Evolutionary conservation across 768 basidiomycete genomes (phyloP), one percentile per base, ranked within the genome.

Genomic region (Termitomyces sp.): DNA sequence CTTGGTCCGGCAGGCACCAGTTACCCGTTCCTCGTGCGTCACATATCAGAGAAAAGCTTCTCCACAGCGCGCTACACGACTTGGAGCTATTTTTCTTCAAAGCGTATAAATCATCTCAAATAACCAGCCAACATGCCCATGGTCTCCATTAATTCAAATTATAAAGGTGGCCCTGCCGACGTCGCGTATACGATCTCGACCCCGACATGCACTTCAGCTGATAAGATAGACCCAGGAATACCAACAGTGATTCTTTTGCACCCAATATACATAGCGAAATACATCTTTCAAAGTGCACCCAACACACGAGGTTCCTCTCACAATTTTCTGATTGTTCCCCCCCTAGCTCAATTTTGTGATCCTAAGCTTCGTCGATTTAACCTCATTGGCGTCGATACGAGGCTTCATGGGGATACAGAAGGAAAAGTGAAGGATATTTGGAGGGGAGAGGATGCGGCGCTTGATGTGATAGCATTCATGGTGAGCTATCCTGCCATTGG

Each of bases 161-260:
- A 25, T 5, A 46, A 66, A 10, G 61, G 65, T 15, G 76, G 76
- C 10, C 64, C 69, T 14, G 69, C 71, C 20, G 65, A 66, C 15
- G 62, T 77, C 64, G 62, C 70, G 56, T 78, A 79, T 59, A 71
- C 71, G 15, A 75, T 79, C 37, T 74, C 74, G 10, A 78, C 76
- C 2, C 77, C 77, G 5, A 60, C 64, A 32, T 64, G 64, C n/a
- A 59, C 67, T 17, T 70, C 68, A 51, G 72, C 75, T 7, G 56
- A 71, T 29, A 57, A 42, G 8, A 75, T 76, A 43, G 72, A 76
- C 54, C 63, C 64, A 17, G 64, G 60, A 29, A 60, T 76, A 0
- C 77, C 77, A 4, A 76, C 73, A 6, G 60, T 76, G 38, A 60
- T 79, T 14, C 71, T 77, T 42, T 37, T 78, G 25, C 77, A 79